These are phyloP conservation scores for Eucalyptus melliodora DNA, from an alignment of 345 rosid genomes.

Conservation along the genomic window DNA sequence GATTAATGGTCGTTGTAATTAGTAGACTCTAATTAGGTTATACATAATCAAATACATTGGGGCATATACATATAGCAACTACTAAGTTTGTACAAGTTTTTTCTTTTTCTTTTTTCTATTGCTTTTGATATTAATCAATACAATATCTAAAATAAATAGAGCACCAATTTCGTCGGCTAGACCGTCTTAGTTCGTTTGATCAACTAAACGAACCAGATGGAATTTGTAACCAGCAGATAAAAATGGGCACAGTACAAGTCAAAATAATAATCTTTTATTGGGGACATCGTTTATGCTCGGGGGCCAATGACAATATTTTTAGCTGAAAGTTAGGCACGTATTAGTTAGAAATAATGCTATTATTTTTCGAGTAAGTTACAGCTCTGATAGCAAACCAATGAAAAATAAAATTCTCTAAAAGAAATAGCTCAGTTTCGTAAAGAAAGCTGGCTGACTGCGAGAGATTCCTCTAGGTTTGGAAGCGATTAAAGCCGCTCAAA, in stretches of 20 bases:
- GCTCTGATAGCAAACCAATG: background rate
- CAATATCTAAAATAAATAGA: background rate
- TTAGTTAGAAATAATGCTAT: background rate
- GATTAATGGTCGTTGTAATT: background rate
- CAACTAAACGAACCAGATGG: accelerated
- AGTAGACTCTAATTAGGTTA: background rate
- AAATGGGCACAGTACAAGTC: accelerated
- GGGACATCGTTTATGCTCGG: background rate
- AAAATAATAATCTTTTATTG: background rate
- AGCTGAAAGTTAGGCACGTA: background rate
- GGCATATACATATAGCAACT: accelerated
- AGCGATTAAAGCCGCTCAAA: background rate
- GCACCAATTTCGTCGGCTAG: accelerated
- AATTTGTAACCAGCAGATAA: background rate
- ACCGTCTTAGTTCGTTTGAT: accelerated
- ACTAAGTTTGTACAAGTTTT: background rate
- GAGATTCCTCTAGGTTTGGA: background rate
- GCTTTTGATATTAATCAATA: background rate
- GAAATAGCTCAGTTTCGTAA: background rate
- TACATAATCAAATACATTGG: background rate
- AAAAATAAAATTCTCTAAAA: background rate
- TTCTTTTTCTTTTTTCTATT: accelerated
- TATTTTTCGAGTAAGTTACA: background rate
- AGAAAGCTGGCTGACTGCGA: background rate
- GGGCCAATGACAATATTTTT: background rate